Conservation (phyloP, 2,329 filamentous ascomycete species). For the Colletotrichum sansevieriae region DNA sequence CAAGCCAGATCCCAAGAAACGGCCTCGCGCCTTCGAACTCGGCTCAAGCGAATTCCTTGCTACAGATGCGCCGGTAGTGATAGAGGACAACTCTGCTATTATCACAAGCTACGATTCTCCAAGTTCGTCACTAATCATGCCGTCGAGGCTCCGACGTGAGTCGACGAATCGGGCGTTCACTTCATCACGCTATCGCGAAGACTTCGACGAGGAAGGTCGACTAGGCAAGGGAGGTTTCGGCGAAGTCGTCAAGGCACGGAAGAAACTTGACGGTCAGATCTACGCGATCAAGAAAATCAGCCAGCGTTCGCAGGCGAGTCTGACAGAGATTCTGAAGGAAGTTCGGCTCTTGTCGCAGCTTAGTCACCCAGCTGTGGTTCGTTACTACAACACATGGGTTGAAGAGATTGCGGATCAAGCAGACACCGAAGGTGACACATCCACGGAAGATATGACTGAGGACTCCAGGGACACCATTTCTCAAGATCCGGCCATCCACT, state of each 20-base stretch:
- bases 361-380: constrained; percentile 87
- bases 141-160: constrained; percentile 69
- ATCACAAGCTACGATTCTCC: constrained; percentile 59
- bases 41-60: constrained; percentile 75
- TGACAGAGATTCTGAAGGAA: constrained; percentile 87
- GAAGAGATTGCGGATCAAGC: constrained; percentile 74
- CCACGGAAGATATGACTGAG: constrained; percentile 58
- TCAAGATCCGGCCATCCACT: constrained; percentile 66
- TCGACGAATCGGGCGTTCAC: constrained; percentile 67
- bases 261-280: constrained; percentile 89
- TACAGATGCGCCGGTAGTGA: constrained; percentile 72
- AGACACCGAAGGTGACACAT: constrained; percentile 70
- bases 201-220: constrained; percentile 90
- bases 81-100: constrained; percentile 57
- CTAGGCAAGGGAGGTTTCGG: constrained; percentile 96
- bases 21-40: constrained; percentile 83
- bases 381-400: constrained; percentile 96
- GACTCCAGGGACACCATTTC: constrained; percentile 56
- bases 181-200: constrained; percentile 84
- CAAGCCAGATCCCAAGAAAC: constrained; percentile 84
- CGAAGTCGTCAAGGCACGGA: constrained; percentile 94
- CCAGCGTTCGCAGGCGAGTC: constrained; percentile 80
- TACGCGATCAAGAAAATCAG: constrained; percentile 98
- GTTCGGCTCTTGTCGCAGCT: constrained; percentile 92
- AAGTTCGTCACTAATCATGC: constrained; percentile 58